Evolutionary conservation across 805 yeast species (phyloP).

Genomic region (Teunomyces tritomae): DNA sequence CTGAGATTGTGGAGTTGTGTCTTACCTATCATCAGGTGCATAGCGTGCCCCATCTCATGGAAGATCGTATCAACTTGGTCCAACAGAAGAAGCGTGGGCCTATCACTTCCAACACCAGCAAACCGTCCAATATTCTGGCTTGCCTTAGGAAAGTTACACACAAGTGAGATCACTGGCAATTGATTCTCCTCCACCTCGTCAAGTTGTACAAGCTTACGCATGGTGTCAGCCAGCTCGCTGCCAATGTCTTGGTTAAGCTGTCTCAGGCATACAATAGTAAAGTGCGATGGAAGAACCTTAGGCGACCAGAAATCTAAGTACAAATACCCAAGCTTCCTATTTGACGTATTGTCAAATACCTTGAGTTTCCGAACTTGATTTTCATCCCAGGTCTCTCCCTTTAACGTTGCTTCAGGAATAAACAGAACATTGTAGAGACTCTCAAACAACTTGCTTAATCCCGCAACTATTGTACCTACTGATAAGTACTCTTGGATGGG

Average conservation of each 20-base stretch:
- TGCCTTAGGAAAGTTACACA: slow-evolving; percentile 69
- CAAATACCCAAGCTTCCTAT: slow-evolving; percentile 67
- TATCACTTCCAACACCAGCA: slow-evolving; percentile 20
- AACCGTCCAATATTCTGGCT: slow-evolving; percentile 29
- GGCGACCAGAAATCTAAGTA: slow-evolving; percentile 87
- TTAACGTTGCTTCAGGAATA: slow-evolving; percentile 56
- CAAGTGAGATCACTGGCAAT: slow-evolving; percentile 84
- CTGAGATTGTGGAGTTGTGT: slow-evolving; percentile 87
- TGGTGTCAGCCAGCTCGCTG: slow-evolving; percentile 23
- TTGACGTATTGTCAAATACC: slow-evolving; percentile 58
- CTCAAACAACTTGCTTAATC: slow-evolving; percentile 68
- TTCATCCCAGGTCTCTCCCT: slow-evolving; percentile 83
- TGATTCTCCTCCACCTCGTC: slow-evolving; percentile 58
- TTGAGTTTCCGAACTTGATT: slow-evolving; percentile 78
- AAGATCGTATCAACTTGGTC: slow-evolving; percentile 89
- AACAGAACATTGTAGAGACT: slow-evolving; percentile 75
- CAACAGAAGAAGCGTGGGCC: slow-evolving; percentile 59
- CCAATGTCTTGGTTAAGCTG: slow-evolving; percentile 49
- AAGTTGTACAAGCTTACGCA: slow-evolving; percentile 29
- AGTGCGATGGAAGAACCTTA: slow-evolving; percentile 85
- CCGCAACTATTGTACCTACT: slow-evolving; percentile 81
- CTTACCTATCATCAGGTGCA: slow-evolving; percentile 95
- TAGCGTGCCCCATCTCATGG: slow-evolving; percentile 99
- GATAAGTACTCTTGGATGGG: slow-evolving; percentile 74
- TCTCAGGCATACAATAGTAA: slow-evolving; percentile 93